These are phyloP conservation scores for Heliamphora pulchella DNA, from an alignment of 179 eudicot species.

Conservation along the genomic window DNA sequence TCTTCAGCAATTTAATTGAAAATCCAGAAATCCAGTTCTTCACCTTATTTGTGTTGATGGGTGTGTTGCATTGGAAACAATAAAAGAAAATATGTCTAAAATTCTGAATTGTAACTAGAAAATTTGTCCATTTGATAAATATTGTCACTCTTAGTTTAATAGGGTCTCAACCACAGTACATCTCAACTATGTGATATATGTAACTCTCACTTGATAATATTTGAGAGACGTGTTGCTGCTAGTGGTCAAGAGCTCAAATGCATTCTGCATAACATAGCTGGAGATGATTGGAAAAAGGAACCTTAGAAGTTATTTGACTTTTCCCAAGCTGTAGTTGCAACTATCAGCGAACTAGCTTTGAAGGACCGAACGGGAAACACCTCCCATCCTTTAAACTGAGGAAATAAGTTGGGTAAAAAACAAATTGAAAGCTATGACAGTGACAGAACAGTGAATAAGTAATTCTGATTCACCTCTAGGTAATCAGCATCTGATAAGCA, in stretches of 20 bases:
- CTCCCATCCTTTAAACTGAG: neutral
- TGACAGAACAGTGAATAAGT: too few relatives aligned
- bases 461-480: neutral
- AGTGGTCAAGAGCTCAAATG: too few relatives aligned
- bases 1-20: too few relatives aligned
- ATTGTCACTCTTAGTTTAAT: neutral
- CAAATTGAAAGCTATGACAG: neutral
- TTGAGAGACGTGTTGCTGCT: too few relatives aligned
- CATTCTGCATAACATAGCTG: too few relatives aligned
- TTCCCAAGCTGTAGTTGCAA: slow-evolving; percentile 4
- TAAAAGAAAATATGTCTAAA: neutral
- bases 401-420: neutral
- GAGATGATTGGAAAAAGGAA: neutral
- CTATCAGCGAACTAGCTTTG: neutral
- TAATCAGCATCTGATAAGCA: neutral
- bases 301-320: neutral
- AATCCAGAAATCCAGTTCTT: neutral
- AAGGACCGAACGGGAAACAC: slow-evolving; percentile 6
- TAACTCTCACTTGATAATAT: too few relatives aligned
- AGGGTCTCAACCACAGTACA: too few relatives aligned
- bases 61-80: neutral
- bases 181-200: too few relatives aligned
- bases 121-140: neutral
- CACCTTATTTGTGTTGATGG: neutral
- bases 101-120: neutral